phyloP scores from a whole-genome alignment of 257 asterid species.

The Schizonepeta tenuifolia region DNA sequence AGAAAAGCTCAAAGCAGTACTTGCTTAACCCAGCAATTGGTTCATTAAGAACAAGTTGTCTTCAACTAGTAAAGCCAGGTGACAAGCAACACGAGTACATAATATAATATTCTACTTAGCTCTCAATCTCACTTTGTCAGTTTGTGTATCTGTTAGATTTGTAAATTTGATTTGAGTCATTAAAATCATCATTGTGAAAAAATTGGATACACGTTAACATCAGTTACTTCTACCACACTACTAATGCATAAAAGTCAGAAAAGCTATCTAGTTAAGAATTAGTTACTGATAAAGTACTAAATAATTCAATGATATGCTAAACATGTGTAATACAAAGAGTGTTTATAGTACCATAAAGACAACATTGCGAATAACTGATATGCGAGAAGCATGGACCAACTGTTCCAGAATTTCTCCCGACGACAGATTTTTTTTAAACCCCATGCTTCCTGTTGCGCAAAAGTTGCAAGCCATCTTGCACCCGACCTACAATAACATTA shows the following conservation, averaged over 20 bases:
- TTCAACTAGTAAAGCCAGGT: not conserved
- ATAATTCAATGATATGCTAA: slow-evolving; percentile 21
- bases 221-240: slow-evolving; percentile 2
- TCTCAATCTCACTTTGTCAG: not conserved
- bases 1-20: slow-evolving; percentile 6
- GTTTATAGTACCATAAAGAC: slow-evolving; percentile 82
- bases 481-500: slow-evolving; percentile 65
- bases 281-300: slow-evolving; percentile 1
- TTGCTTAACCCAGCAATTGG: not conserved
- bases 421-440: slow-evolving; percentile 84
- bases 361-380: slow-evolving; percentile 81
- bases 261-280: slow-evolving; percentile 9
- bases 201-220: not conserved
- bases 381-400: slow-evolving; percentile 85
- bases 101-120: not conserved
- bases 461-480: slow-evolving; percentile 99
- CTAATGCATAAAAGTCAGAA: slow-evolving; percentile 4
- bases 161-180: not conserved
- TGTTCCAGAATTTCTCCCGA: slow-evolving; percentile 94
- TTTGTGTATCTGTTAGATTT: no score
- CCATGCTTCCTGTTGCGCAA: slow-evolving; percentile 99
- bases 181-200: not conserved
- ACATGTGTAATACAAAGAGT: slow-evolving; percentile 16
- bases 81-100: not conserved
- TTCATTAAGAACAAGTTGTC: not conserved